A percentile compares a stretch with the other conserved stretches of the same genome.
Conservation (phyloP, 1,284 basidiomycete species). For the Entoloma clypeatum region DNA sequence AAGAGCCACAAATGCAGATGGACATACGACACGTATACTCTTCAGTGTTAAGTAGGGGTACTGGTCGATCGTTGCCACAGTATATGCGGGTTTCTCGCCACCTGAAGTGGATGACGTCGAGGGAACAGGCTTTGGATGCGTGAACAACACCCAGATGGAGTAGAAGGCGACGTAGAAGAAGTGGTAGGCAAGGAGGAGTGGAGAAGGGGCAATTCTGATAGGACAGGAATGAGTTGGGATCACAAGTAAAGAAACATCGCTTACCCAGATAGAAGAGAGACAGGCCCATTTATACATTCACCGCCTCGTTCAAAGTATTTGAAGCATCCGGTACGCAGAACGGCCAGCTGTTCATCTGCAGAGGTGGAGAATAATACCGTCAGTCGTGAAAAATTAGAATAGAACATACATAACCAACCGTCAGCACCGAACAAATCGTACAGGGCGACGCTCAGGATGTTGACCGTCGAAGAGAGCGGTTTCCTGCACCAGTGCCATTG, state of each 20-base stretch:
- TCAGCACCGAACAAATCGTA: conserved; percentile 92
- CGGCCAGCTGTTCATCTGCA: conserved; percentile 72
- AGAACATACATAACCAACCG: conserved; percentile 42
- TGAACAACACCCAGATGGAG: conserved; percentile 85
- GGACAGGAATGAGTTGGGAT: neutral
- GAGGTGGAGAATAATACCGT: neutral
- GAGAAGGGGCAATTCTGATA: conserved; percentile 66
- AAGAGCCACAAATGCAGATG: conserved; percentile 2
- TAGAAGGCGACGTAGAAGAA: conserved; percentile 97
- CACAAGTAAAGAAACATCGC: conserved; percentile 23
- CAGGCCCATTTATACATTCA: conserved; percentile 84
- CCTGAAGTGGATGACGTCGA: conserved; percentile 13
- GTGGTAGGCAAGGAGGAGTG: conserved; percentile 79
- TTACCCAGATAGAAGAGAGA: conserved; percentile 81
- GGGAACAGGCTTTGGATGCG: conserved; percentile 46
- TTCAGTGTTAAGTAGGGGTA: conserved; percentile 60
- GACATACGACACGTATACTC: conserved; percentile 57
- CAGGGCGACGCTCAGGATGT: conserved; percentile 86
- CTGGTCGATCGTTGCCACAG: conserved; percentile 44
- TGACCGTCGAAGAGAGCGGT: conserved; percentile 77
- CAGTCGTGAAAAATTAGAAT: neutral
- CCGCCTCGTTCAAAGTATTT: conserved; percentile 97
- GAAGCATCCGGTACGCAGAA: conserved; percentile 92
- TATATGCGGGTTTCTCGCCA: conserved; percentile 34
- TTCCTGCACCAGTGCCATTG: conserved; percentile 87